Evolutionary conservation across 176 grass and related monocot genomes (phyloP), one percentile per base, ranked within the genome.

Genomic region (Alopecurus myosuroides): DNA sequence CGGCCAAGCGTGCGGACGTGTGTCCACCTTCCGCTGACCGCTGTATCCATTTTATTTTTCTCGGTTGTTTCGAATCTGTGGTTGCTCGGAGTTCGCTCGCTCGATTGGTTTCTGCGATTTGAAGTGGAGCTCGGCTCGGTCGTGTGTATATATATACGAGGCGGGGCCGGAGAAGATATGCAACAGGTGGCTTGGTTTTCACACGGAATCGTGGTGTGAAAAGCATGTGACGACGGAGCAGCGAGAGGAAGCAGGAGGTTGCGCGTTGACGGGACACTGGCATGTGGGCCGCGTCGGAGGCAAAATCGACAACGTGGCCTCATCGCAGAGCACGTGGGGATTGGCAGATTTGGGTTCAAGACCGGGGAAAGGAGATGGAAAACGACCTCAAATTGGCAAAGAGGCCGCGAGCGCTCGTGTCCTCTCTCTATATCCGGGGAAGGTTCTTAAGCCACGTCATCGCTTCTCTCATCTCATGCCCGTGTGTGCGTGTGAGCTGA

Each of bases 1-100:
- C 70, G 77, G 65, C 94, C 94, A 1, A 96, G 87, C 82, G 82
- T 89, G 77, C 88, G 58, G 82, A 89, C 70, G 82, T 48, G 88
- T 23, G 82, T 89, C 88, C 88, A 89, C 36, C 69, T 79, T 28
- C 82, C 82, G 70, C 69, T 36, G 68, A 76, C 55, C 56, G 67
- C 46, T 30, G 58, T 2, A 41, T 80, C 88, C 88, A 89, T 89
- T 51, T 22, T 3, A 29, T 22, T 8, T 33, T 62, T 12, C 31
- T 84, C 25, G 42, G 62, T 42, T 40, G 0, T 49, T 76, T 83
- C 62, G 86, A 88, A 77, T 69, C 20, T 1, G 34, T 66, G 71
- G 68, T 46, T 25, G n/a, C 30, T 50, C 28, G 40, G 77, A 44
- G 55, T 22, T 20, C 3, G 77, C 14, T 62, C 37, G 39, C 22